Base-by-base conservation (phyloP, 805 yeast species). In the Saitoella complicata region DNA sequence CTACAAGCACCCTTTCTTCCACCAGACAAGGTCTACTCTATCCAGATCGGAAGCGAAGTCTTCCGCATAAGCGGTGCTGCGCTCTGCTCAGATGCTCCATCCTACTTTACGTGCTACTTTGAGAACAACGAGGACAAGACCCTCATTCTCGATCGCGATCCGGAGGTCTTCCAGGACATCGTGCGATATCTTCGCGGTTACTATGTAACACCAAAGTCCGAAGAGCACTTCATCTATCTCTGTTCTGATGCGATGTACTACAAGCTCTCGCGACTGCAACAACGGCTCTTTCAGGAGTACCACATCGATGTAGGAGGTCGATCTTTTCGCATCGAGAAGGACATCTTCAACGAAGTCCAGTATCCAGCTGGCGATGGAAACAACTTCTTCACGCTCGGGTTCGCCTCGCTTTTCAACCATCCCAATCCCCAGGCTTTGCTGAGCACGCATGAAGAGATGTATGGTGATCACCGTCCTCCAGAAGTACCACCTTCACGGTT, bases 1-100 rank as follows among this genome's bases (percentile, higher is more conserved):
- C 21, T 21, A 21, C 21, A 21, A 21, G 21, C 21, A 21, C 21
- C 21, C 21, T 21, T 46, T 4, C 39, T 50, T 1, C 51, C 53
- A n/a, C 53, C 49, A 39, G 53, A 50, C 38, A 35, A 46, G 30
- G 53, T 50, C 4, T 50, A 45, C 40, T 42, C 52, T 8, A 49
- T 52, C n/a, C 53, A 52, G 37, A 54, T 52, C 29, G 55, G 55
- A 11, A 52, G 47, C 41, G 42, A 43, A 35, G 32, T 50, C 21
- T 52, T 47, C 43, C 31, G 48, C n/a, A 33, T 49, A 30, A 50
- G 54, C 35, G 55, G 55, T 1, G 87, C 91, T 0, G 83, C 94
- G 1, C 61, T 86, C 36, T 79, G 85, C 30, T 80, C 81, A 1
- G 95, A 86, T 61, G 78, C 79, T 0, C 96, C 96, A 0, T 82